Conservation (phyloP, 495 filamentous ascomycete genomes). For the Pseudevernia furfuracea region DNA sequence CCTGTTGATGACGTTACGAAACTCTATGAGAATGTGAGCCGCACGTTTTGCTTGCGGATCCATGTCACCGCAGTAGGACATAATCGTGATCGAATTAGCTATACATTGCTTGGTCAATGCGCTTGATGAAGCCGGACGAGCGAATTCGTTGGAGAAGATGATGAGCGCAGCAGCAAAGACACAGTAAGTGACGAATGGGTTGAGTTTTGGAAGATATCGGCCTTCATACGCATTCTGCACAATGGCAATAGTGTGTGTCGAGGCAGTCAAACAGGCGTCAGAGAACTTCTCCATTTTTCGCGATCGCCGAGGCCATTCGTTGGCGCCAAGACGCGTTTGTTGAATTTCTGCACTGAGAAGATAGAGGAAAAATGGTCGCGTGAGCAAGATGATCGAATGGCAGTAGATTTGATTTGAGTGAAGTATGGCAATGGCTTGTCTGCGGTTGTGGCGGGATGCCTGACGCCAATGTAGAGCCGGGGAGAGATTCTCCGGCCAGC, state of each 20-base stretch:
- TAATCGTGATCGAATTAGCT: slow-evolving; percentile 51
- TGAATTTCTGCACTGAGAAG: slow-evolving; percentile 42
- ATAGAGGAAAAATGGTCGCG: slow-evolving; percentile 58
- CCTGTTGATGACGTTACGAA: slow-evolving; percentile 47
- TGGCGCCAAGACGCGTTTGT: slow-evolving; percentile 28
- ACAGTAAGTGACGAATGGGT: slow-evolving; percentile 66
- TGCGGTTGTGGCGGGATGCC: slow-evolving; percentile 40
- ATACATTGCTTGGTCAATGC: slow-evolving; percentile 48
- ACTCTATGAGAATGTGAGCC: slow-evolving; percentile 55
- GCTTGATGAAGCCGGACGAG: slow-evolving; percentile 49
- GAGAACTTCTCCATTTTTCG: slow-evolving; percentile 55
- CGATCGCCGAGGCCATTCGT: slow-evolving; percentile 27
- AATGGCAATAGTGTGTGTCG: slow-evolving; percentile 57
- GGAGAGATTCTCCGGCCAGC: slow-evolving; percentile 43
- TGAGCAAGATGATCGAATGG: slow-evolving; percentile 66
- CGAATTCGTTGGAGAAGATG: slow-evolving; percentile 62
- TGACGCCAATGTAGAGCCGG: slow-evolving; percentile 41
- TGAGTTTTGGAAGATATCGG: slow-evolving; percentile 54
- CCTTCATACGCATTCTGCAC: slow-evolving; percentile 51
- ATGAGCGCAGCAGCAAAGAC: slow-evolving; percentile 65
- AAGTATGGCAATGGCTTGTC: slow-evolving; percentile 55
- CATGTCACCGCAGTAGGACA: slow-evolving; percentile 51
- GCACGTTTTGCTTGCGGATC: slow-evolving; percentile 60
- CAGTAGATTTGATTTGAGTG: slow-evolving; percentile 64
- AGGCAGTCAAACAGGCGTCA: slow-evolving; percentile 63